phyloP scores from a whole-genome alignment of 2,329 filamentous ascomycete species.

The Aureobasidium sp. region DNA sequence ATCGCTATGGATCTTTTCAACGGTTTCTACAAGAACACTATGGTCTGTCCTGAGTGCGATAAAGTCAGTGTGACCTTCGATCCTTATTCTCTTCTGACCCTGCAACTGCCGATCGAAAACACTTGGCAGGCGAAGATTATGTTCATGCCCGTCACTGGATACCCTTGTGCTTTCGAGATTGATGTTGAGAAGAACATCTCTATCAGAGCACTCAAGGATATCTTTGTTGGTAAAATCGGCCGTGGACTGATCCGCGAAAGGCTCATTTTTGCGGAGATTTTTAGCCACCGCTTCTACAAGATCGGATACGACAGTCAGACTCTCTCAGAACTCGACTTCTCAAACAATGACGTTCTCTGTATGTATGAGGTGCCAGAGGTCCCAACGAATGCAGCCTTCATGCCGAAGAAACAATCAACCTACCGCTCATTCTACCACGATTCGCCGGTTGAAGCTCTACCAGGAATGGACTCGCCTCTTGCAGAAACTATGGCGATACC shows the following conservation, averaged over 20 bases:
- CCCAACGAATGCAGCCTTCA: constrained; percentile 62
- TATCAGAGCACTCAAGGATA: constrained; percentile 60
- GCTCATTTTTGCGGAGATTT: constrained; percentile 77
- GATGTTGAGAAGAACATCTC: constrained; percentile 73
- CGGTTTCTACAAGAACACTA: constrained; percentile 95
- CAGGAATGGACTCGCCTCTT: constrained; percentile 52
- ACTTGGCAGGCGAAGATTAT: constrained; percentile 68
- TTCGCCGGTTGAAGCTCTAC: constrained; percentile 38
- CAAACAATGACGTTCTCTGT: constrained; percentile 53
- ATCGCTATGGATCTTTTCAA: constrained; percentile 94
- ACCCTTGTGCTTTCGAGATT: constrained; percentile 64
- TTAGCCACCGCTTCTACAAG: constrained; percentile 78
- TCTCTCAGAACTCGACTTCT: constrained; percentile 65
- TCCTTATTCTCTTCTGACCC: constrained; percentile 87
- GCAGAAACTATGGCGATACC: constrained; percentile 65
- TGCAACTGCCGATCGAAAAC: constrained; percentile 82
- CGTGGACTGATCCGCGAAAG: constrained; percentile 48
- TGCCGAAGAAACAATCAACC: constrained; percentile 3
- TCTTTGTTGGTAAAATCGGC: constrained; percentile 36
- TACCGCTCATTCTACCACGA: constrained; percentile 15
- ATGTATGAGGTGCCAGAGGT: constrained; percentile 71
- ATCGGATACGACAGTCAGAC: constrained; percentile 64
- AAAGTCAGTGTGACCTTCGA: constrained; percentile 99
- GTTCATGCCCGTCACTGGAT: constrained; percentile 68
- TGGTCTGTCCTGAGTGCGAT: constrained; percentile 81